phyloP scores from a whole-genome alignment of 2,329 filamentous ascomycete species.

The Pseudogymnoascus sp. region DNA sequence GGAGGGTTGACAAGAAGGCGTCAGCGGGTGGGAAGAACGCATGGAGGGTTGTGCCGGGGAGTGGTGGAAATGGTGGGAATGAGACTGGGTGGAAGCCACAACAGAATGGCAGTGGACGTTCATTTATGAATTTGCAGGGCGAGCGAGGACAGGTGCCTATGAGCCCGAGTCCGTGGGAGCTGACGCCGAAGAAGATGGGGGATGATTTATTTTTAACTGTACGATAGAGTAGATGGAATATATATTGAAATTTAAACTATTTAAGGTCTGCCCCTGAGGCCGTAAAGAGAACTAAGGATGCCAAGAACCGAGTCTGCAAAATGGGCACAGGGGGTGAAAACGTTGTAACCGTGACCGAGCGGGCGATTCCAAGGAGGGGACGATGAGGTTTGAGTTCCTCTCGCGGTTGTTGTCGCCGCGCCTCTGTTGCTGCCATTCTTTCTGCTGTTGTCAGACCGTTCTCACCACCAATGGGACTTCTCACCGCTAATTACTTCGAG shows the following conservation, averaged over 20 bases:
- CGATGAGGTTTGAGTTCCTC: too few relatives aligned
- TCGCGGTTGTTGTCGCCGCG: neutral
- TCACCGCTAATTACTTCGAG: neutral
- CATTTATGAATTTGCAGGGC: slow-evolving; percentile 2
- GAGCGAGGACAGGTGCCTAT: slow-evolving; percentile 2
- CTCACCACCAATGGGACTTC: neutral
- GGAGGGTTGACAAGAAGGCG: neutral
- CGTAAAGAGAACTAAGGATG: too few relatives aligned
- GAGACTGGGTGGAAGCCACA: neutral
- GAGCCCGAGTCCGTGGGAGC: slow-evolving; percentile 3
- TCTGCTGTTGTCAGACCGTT: neutral
- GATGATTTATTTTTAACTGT: slow-evolving; percentile 1
- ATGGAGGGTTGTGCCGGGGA: neutral
- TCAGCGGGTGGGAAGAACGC: neutral
- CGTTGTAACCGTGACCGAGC: too few relatives aligned
- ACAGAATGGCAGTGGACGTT: neutral
- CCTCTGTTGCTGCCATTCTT: neutral
- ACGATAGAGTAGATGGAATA: slow-evolving; percentile 1
- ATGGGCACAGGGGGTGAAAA: too few relatives aligned
- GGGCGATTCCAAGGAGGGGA: too few relatives aligned
- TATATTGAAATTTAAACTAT: neutral
- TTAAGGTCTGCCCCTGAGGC: neutral
- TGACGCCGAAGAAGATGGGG: neutral
- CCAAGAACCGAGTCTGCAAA: too few relatives aligned
- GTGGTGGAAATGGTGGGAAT: neutral